Base-by-base conservation (phyloP, 2,329 filamentous ascomycete genomes). In the Penicillium sp. region DNA sequence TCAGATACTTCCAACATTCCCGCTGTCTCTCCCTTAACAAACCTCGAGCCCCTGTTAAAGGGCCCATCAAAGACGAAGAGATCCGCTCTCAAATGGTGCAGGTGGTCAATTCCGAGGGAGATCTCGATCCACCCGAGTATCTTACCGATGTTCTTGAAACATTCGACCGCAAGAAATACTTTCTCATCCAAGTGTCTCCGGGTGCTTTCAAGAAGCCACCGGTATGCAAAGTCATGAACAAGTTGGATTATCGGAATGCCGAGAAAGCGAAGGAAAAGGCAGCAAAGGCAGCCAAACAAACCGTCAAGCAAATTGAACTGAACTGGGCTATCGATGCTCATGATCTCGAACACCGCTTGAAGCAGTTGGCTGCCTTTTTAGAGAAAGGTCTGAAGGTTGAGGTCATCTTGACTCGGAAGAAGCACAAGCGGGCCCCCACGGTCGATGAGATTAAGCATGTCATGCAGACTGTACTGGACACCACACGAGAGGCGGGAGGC, bases 271-370 rank as follows among this genome's bases (percentile, higher is more conserved):
- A 59, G 39, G 68, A 71, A 21, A 72, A 73, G 55, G 66, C 69
- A 76, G 65, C 78, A 70, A 62, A 77, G 72, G 53, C 78, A 64
- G 66, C 65, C 69, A 76, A 60, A 72, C 74, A 62, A 59, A 72
- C 68, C 65, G 70, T 75, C 16, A 97, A 97, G 78, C 88, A 88
- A 70, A 74, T 97, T n/a, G 93, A 97, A 77, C 67, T 98, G 66
- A 93, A 92, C 73, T 98, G 93, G 93, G 87, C 88, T 33, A 96
- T 96, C 68, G 87, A 87, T 59, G 70, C 75, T 13, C 84, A 93
- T 70, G 93, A 97, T 77, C 73, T 96, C 52, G 77, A 77, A n/a
- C 88, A 90, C 72, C 85, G 88, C 69, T 72, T 95, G 72, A 83
- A 83, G 68, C 85, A 86, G 76, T 72, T 93, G 67, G 76, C 76